phyloP scores from a whole-genome alignment of 2,329 filamentous ascomycete genomes.

The Fusarium euwallaceae region DNA sequence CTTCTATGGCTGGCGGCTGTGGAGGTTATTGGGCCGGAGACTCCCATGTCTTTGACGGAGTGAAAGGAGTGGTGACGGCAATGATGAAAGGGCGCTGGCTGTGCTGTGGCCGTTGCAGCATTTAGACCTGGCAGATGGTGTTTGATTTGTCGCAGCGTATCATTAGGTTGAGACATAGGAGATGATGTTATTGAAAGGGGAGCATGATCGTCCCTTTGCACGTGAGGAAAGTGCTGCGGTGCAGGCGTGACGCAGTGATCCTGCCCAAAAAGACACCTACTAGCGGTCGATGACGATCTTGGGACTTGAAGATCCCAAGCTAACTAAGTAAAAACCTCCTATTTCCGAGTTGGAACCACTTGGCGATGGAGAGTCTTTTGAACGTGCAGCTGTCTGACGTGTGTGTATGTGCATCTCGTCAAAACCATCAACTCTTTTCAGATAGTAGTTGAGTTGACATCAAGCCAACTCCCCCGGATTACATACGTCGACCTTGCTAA shows the following conservation, averaged over 20 bases:
- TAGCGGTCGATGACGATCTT: constrained; percentile 29
- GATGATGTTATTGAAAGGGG: constrained; percentile 2
- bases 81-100: constrained; percentile 13
- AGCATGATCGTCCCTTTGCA: background rate
- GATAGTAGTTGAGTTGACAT: background rate
- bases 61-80: background rate
- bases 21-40: background rate
- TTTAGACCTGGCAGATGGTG: background rate
- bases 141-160: constrained; percentile 8
- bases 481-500: background rate
- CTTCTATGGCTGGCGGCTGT: constrained; percentile 1
- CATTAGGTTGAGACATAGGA: constrained; percentile 1
- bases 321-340: constrained; percentile 31
- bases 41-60: background rate
- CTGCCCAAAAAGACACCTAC: constrained; percentile 7
- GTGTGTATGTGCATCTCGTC: background rate
- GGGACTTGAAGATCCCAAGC: constrained; percentile 22
- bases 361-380: background rate
- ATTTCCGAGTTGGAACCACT: constrained; percentile 8
- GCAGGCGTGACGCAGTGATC: constrained; percentile 12
- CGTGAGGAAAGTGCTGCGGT: background rate
- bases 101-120: constrained; percentile 1
- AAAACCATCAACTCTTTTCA: background rate
- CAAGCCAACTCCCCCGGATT: background rate
- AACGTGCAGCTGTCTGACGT: background rate